A percentile compares a stretch with the other conserved stretches of the same genome.
Conservation (phyloP, 139 green algal genomes). For the Coelastrella sp. region DNA sequence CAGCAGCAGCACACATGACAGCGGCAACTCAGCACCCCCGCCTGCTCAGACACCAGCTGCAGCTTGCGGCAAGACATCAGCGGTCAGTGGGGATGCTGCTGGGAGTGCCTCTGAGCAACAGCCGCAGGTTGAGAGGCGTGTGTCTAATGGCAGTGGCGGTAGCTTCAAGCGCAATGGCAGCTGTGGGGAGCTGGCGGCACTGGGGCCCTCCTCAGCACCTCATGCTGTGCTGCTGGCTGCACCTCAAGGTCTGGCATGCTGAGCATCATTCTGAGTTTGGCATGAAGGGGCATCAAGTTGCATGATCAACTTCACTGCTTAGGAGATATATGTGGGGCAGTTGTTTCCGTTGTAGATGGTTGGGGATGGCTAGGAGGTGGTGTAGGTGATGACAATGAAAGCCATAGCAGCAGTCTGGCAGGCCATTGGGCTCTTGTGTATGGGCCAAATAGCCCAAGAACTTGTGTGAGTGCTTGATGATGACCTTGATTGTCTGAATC, state of each 20-base stretch:
- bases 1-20: conserved; percentile 42
- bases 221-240: conserved; percentile 17
- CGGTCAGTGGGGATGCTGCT: not conserved
- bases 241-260: conserved; percentile 41
- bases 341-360: not conserved
- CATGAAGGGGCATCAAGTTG: not conserved
- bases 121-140: not conserved
- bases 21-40: not conserved
- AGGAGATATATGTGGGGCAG: not conserved
- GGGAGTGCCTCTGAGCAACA: not conserved
- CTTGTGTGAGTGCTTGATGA: no score
- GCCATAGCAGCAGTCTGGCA: not conserved
- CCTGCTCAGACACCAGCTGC: not conserved
- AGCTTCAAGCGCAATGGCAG: conserved; percentile 44
- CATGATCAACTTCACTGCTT: not conserved
- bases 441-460: no score
- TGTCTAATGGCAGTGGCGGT: not conserved
- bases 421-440: not conserved
- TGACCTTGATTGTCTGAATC: no score
- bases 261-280: not conserved
- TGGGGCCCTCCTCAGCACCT: conserved; percentile 8
- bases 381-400: not conserved
- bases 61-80: not conserved
- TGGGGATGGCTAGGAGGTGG: not conserved
- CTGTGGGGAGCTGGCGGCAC: conserved; percentile 36